phyloP scores from a whole-genome alignment of 352 stramenopile species.

The Thalassiosira mediterranea region DNA sequence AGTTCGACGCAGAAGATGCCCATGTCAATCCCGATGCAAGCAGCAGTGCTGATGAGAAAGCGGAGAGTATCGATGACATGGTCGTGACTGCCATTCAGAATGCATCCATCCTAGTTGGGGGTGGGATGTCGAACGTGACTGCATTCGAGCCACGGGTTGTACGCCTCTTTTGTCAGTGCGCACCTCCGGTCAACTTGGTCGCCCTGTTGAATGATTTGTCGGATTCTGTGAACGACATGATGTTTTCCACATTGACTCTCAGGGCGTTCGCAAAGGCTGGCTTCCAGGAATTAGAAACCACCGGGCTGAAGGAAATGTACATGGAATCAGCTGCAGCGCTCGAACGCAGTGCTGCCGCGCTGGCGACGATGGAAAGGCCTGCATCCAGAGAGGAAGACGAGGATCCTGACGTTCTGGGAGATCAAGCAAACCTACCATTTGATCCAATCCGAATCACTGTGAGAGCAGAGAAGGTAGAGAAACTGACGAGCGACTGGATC shows the following conservation, averaged over 20 bases:
- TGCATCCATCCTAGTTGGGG: background rate
- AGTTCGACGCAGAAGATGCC: background rate
- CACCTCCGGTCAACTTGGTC: background rate
- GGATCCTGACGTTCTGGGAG: background rate
- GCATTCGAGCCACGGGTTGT: constrained; percentile 25
- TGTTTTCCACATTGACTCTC: constrained; percentile 3
- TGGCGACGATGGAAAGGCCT: background rate
- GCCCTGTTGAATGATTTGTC: background rate
- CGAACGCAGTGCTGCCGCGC: background rate
- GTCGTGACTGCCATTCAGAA: constrained; percentile 10
- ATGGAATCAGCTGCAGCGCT: constrained; percentile 1
- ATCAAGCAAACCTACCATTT: constrained; percentile 11
- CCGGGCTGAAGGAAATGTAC: background rate
- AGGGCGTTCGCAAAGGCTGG: constrained; percentile 1
- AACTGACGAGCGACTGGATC: constrained; percentile 1
- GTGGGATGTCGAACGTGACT: constrained; percentile 17
- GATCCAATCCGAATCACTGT: background rate
- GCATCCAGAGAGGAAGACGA: background rate
- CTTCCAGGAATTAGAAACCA: background rate
- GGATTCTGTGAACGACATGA: background rate
- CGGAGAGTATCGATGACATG: constrained; percentile 11
- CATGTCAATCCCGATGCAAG: constrained; percentile 6
- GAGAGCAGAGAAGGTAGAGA: background rate
- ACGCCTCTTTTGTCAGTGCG: background rate
- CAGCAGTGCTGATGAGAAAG: background rate